A percentile compares a stretch with the other conserved stretches of the same genome.
These are phyloP conservation scores for Acanthamoeba castellanii DNA, from an alignment of 208 protist species.

Conservation along the genomic window DNA sequence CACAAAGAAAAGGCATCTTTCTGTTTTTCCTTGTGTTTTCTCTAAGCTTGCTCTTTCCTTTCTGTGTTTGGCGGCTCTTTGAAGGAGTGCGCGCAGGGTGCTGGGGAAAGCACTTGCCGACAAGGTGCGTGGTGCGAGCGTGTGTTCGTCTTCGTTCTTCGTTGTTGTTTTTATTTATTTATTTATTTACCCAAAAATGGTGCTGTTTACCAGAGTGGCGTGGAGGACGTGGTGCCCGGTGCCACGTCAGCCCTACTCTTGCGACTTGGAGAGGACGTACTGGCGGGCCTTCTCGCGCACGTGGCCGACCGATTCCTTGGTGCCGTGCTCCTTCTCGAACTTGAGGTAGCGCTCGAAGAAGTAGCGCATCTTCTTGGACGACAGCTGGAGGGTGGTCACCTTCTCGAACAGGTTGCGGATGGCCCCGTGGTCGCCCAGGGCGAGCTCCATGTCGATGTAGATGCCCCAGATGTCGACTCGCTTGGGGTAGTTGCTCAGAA, in stretches of 20 bases:
- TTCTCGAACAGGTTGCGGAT: slow-evolving; percentile 89
- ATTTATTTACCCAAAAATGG: no score
- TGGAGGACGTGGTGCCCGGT: no score
- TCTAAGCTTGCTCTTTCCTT: no score
- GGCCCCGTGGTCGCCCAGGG: slow-evolving; percentile 51
- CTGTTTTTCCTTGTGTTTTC: no score
- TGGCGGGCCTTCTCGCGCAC: slow-evolving; percentile 94
- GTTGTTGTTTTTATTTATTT: no score
- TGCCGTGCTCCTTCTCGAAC: slow-evolving; percentile 96
- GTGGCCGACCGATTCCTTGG: slow-evolving; percentile 90
- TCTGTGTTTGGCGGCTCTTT: no score
- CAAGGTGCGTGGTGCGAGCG: no score
- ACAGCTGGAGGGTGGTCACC: slow-evolving; percentile 86
- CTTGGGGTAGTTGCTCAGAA: slow-evolving; percentile 88
- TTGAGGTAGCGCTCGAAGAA: slow-evolving; percentile 97
- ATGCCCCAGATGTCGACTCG: slow-evolving; percentile 92
- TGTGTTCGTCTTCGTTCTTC: no score
- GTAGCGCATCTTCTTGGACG: slow-evolving; percentile 93
- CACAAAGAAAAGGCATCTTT: no score
- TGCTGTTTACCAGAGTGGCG: no score
- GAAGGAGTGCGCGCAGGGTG: no score
- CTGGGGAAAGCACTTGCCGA: no score
- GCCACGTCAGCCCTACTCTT: not conserved
- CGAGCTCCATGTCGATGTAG: slow-evolving; percentile 92
- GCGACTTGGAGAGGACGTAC: slow-evolving; percentile 92